These are phyloP conservation scores for Lathyrus tuberosus DNA, from an alignment of 306 rosid species.

Conservation along the genomic window DNA sequence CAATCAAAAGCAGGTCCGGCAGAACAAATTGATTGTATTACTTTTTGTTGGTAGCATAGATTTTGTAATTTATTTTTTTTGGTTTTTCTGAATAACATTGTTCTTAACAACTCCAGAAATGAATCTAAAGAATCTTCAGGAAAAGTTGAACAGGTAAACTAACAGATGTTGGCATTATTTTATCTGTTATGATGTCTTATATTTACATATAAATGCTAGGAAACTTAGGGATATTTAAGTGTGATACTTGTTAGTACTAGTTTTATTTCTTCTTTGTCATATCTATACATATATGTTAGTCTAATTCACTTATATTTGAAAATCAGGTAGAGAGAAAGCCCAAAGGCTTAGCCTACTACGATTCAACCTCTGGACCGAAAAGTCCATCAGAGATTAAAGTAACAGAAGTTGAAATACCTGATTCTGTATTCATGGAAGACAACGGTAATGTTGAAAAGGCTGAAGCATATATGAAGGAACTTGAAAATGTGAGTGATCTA, in stretches of 20 bases:
- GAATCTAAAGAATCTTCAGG: conserved; percentile 50
- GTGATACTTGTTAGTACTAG: conserved; percentile 12
- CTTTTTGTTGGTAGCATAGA: conserved; percentile 9
- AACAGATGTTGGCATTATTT: conserved; percentile 13
- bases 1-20: conserved; percentile 60
- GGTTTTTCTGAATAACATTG: conserved; percentile 34
- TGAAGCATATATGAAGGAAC: conserved; percentile 77
- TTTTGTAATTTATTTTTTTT: conserved; percentile 14
- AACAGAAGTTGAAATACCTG: conserved; percentile 57
- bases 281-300: conserved; percentile 1
- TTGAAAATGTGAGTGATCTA: conserved; percentile 76
- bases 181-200: conserved; percentile 32
- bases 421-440: conserved; percentile 54
- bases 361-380: conserved; percentile 45
- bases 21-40: conserved; percentile 32
- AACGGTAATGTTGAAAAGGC: conserved; percentile 80
- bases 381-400: conserved; percentile 46
- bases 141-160: conserved; percentile 58
- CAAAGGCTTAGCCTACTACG: conserved; percentile 35
- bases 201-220: conserved; percentile 28
- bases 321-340: conserved; percentile 48
- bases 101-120: conserved; percentile 56
- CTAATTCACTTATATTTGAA: conserved; percentile 37
- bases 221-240: conserved; percentile 24
- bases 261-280: conserved; percentile 14